These are phyloP conservation scores for Hirsutella minnesotensis DNA, from an alignment of 2,329 filamentous ascomycete genomes.

Conservation along the genomic window DNA sequence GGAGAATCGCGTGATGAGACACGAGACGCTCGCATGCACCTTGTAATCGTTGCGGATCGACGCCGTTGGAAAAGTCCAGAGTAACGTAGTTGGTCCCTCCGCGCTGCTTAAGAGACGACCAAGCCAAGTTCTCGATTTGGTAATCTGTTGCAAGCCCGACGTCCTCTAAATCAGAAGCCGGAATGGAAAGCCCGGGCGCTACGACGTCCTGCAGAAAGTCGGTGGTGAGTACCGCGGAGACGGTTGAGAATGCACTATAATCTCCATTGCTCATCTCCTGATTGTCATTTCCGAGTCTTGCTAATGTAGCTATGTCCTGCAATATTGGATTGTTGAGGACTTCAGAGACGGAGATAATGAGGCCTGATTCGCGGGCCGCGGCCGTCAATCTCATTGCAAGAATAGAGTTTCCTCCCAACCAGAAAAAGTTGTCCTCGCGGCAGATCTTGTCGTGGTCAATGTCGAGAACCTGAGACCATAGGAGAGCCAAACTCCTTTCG, in stretches of 20 bases:
- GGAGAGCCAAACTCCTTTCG: neutral
- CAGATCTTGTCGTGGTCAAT: neutral
- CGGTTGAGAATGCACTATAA: neutral
- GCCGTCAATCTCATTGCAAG: neutral
- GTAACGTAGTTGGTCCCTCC: slow-evolving; percentile 3
- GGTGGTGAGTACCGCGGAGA: neutral
- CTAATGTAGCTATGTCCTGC: neutral
- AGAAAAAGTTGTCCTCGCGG: neutral
- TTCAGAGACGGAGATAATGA: slow-evolving; percentile 19
- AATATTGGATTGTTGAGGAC: neutral
- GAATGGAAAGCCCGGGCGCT: neutral
- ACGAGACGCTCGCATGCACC: neutral
- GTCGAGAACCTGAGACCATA: neutral
- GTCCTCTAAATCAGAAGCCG: neutral
- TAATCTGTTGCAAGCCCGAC: slow-evolving; percentile 1
- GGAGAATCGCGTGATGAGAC: slow-evolving; percentile 1
- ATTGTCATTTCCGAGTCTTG: neutral
- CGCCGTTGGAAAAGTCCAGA: neutral
- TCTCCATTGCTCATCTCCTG: too few species aligned
- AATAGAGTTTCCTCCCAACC: neutral
- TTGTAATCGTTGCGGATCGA: neutral
- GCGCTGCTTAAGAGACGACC: slow-evolving; percentile 2
- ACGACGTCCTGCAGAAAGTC: neutral
- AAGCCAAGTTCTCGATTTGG: slow-evolving; percentile 3
- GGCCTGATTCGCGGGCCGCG: neutral